Conservation (phyloP, 2,329 filamentous ascomycete species). For the Pseudogymnoascus sp. region DNA sequence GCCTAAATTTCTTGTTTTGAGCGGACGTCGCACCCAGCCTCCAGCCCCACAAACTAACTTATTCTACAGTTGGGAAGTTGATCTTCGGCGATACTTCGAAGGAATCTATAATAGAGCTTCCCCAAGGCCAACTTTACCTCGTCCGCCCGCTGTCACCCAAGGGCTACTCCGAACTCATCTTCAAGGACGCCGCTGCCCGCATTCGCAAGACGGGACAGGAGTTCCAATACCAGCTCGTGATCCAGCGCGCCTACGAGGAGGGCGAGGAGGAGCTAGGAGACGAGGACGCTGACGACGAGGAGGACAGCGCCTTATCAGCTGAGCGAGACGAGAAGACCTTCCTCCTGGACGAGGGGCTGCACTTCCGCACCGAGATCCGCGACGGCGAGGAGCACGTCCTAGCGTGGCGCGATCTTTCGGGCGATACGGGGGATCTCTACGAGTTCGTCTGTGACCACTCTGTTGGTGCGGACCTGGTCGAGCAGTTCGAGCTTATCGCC, state of each 20-base stretch:
- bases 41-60: constrained; percentile 6
- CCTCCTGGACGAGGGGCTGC: constrained; percentile 82
- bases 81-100: constrained; percentile 75
- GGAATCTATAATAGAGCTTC: constrained; percentile 87
- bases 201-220: constrained; percentile 91
- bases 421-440: constrained; percentile 90
- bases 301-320: constrained; percentile 60
- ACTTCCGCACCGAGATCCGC: constrained; percentile 75
- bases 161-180: constrained; percentile 97
- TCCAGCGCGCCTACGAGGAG: constrained; percentile 95
- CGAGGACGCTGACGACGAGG: constrained; percentile 82
- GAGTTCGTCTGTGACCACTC: constrained; percentile 89
- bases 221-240: constrained; percentile 93
- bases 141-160: constrained; percentile 93
- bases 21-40: constrained; percentile 16
- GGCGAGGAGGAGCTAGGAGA: constrained; percentile 87
- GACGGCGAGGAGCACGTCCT: constrained; percentile 76
- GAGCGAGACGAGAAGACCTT: constrained; percentile 98
- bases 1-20: constrained; percentile 14
- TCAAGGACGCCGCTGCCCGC: constrained; percentile 88
- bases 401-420: constrained; percentile 90
- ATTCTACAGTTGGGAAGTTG: constrained; percentile 68
- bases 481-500: constrained; percentile 73
- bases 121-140: constrained; percentile 93
- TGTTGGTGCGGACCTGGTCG: constrained; percentile 59